Evolutionary conservation across 1,139 yeast genomes (phyloP), one percentile per base, ranked within the genome.

Genomic region (Kazachstania sp.): DNA sequence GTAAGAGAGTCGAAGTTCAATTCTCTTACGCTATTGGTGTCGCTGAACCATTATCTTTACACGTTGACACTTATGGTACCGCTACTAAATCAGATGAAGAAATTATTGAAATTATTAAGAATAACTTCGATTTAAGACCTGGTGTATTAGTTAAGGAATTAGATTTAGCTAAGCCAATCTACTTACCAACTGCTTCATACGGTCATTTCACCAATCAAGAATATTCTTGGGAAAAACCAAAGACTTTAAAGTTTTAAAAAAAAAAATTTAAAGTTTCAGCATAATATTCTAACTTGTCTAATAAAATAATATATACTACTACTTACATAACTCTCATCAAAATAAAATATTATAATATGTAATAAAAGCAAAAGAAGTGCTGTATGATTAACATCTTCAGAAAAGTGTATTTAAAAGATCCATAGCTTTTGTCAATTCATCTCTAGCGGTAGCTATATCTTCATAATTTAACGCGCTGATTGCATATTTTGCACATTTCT

Each of bases 201-300:
- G 99, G 98, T 69, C 99, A 92, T 76, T 92, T 92, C 84, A 94
- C 99, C 69, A 86, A 92, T 86, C 99, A 90, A 80, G 86, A 84
- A 68, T 85, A 86, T 81, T 77, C 96, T 64, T 92, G 98, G 98
- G 98, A 92, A 79, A 81, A 86, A 74, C 96, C 97, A 73, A 87
- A 87, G 78, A 77, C 79, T 71, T 84, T 92, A 73, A 75, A 77
- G 68, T 77, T 80, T 57, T 90, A 86, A 73, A 40, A 28, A 7
- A n/a, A 12, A 34, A 29, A 7, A 7, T 19, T 19, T 9, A 32
- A 31, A 31, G n/a, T 6, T 19, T 7, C 37, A 34, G 28, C 28
- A 23, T 23, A 23, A 23, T 23, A 23, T 23, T 31, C 35, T 13
- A 31, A 31, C 35, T 13, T 31, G 16, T 15, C 35, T 31, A 31